phyloP scores from a whole-genome alignment of 441 rosid species.

The Gossypium davidsonii region DNA sequence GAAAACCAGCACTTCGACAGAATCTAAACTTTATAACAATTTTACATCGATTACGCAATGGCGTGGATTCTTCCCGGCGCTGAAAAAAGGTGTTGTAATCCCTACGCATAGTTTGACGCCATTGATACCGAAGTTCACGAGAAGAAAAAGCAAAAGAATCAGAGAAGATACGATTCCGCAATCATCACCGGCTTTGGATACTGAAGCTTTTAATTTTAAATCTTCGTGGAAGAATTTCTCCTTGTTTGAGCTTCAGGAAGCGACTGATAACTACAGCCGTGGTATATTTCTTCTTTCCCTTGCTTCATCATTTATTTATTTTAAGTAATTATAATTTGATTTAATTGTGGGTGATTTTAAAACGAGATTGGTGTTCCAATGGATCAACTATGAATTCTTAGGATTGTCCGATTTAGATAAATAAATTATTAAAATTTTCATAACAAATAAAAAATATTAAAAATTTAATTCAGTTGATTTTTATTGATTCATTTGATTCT shows the following conservation, averaged over 20 bases:
- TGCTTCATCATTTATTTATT: neutral
- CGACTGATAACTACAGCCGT: slow-evolving; percentile 57
- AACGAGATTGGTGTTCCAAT: no score
- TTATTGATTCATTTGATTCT: no score
- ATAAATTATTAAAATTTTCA: no score
- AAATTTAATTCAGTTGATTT: no score
- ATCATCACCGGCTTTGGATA: slow-evolving; percentile 26
- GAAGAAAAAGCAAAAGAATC: slow-evolving; percentile 58
- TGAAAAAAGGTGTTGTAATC: slow-evolving; percentile 57
- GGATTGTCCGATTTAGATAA: no score
- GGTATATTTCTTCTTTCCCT: slow-evolving; percentile 30
- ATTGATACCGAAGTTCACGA: slow-evolving; percentile 57
- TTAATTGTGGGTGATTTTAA: no score
- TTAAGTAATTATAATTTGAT: neutral
- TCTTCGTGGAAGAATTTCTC: slow-evolving; percentile 74
- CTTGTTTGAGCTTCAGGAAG: slow-evolving; percentile 53
- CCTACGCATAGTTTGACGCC: slow-evolving; percentile 45
- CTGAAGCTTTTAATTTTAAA: slow-evolving; percentile 51
- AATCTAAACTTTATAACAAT: slow-evolving; percentile 23
- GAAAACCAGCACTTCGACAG: slow-evolving; percentile 54
- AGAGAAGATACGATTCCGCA: slow-evolving; percentile 49
- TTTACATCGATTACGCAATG: slow-evolving; percentile 23
- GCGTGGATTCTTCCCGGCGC: slow-evolving; percentile 49
- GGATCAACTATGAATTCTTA: no score
- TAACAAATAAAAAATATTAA: no score